Percentiles rank a stretch among this genome's conserved stretches.
Conservation (phyloP, 2,329 filamentous ascomycete genomes). For the Hirsutella rhossiliensis region DNA sequence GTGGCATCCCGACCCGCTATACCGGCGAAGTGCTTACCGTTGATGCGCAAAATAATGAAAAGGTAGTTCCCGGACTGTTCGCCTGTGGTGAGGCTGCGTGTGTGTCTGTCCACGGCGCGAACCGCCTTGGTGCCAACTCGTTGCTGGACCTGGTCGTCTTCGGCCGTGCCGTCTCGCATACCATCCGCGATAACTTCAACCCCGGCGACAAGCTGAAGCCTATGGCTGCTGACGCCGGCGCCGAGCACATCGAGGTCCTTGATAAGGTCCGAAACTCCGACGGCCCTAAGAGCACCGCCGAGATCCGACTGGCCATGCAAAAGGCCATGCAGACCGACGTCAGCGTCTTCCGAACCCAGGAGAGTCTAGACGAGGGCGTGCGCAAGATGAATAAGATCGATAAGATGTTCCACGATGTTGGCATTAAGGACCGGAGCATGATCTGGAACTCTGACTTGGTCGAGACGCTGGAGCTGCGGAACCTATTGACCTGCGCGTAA, state of each 20-base stretch:
- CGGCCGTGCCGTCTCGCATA: conserved; percentile 93
- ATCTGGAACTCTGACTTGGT: conserved; percentile 99
- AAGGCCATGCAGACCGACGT: conserved; percentile 98
- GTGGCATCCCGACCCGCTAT: conserved; percentile 95
- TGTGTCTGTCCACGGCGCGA: conserved; percentile 95
- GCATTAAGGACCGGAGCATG: conserved; percentile 98
- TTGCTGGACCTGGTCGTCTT: conserved; percentile 96
- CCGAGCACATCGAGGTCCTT: conserved; percentile 73
- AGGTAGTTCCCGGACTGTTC: conserved; percentile 89
- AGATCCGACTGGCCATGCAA: conserved; percentile 87
- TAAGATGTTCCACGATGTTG: conserved; percentile 65
- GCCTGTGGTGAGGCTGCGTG: conserved; percentile 96
- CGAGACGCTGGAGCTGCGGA: conserved; percentile 90
- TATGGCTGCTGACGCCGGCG: conserved; percentile 73
- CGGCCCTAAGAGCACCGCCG: conserved; percentile 76
- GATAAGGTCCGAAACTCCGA: conserved; percentile 76
- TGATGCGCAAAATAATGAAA: conserved; percentile 75
- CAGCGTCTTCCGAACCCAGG: conserved; percentile 89
- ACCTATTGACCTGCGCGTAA: conserved; percentile 92
- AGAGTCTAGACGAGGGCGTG: conserved; percentile 88
- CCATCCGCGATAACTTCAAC: conserved; percentile 86
- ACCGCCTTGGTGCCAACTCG: conserved; percentile 95
- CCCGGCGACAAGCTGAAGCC: conserved; percentile 73
- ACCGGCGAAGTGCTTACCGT: conserved; percentile 90
- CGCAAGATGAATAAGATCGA: conserved; percentile 79